Conservation (phyloP, 2,329 filamentous ascomycete species). For the Apiospora koreana region DNA sequence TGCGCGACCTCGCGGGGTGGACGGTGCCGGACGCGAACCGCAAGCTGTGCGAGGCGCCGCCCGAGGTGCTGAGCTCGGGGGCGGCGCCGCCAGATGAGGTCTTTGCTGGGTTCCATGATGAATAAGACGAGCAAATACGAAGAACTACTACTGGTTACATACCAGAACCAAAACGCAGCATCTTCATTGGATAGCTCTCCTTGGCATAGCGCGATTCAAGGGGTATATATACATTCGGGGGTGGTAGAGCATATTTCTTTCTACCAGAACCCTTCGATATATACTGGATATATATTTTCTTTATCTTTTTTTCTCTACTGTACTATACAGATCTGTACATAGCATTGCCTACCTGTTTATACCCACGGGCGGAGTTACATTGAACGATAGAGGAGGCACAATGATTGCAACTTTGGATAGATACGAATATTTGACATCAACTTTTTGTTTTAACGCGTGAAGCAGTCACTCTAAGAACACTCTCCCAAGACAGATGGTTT, state of each 20-base stretch:
- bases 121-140: constrained; percentile 9
- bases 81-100: constrained; percentile 49
- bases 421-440: not conserved
- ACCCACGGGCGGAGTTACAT: not conserved
- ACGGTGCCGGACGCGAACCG: constrained; percentile 45
- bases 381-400: not conserved
- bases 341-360: constrained; percentile 1
- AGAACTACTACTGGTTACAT: no score
- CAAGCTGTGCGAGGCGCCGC: constrained; percentile 44
- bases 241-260: not conserved
- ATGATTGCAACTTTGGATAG: not conserved
- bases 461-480: not conserved
- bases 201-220: no score
- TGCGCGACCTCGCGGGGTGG: constrained; percentile 45
- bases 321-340: constrained; percentile 1
- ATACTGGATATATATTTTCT: not conserved
- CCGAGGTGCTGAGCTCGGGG: constrained; percentile 48
- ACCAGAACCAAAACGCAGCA: not conserved
- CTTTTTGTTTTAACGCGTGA: not conserved
- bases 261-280: not conserved
- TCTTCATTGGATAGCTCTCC: constrained; percentile 5
- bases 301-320: not conserved
- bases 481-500: not conserved
- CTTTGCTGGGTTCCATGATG: constrained; percentile 39
- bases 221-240: not conserved